Conservation (phyloP, 2,329 filamentous ascomycete species). For the Mollisia scopiformis region DNA sequence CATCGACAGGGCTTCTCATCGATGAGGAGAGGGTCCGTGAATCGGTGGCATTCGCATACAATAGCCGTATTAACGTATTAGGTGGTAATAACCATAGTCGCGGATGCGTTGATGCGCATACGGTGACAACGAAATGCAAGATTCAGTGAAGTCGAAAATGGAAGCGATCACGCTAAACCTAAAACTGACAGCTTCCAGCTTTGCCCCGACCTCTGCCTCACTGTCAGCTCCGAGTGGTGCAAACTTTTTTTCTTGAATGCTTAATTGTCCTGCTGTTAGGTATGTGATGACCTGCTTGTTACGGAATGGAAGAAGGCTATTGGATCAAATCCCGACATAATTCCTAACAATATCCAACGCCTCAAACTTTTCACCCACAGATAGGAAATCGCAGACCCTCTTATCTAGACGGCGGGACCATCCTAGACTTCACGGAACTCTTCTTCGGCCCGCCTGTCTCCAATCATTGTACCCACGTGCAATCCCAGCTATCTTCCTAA, state of each 20-base stretch:
- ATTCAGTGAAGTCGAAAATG: background rate
- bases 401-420: background rate
- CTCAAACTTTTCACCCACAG: background rate
- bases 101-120: background rate
- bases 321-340: background rate
- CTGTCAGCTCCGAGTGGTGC: no score
- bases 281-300: background rate
- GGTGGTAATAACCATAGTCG: background rate
- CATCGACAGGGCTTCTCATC: background rate
- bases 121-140: background rate
- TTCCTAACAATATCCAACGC: background rate
- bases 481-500: background rate
- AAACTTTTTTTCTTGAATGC: no score
- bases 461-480: slow-evolving; percentile 1
- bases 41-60: background rate
- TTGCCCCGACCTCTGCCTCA: background rate
- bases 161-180: background rate
- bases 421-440: background rate
- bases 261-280: no score
- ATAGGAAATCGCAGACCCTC: background rate
- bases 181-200: background rate
- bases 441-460: background rate
- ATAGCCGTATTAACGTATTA: background rate
- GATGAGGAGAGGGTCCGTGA: background rate
- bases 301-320: background rate